Conservation (phyloP, 768 basidiomycete genomes). For the Lactarius akahatsu region DNA sequence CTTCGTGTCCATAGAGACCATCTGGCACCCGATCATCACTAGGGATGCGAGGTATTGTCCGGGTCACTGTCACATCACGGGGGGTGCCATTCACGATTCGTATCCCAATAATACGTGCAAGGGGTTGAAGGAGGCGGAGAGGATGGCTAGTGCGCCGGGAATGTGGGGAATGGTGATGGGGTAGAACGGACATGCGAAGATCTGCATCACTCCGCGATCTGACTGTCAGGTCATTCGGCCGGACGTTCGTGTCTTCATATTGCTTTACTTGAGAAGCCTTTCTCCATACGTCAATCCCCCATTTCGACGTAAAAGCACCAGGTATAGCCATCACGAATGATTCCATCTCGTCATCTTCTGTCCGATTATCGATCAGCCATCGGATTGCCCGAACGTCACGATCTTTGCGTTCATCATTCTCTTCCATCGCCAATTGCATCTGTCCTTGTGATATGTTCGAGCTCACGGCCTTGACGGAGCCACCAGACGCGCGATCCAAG, state of each 20-base stretch:
- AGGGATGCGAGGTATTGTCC: not conserved
- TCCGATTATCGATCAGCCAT: not conserved
- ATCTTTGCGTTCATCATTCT: not conserved
- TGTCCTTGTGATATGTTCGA: not conserved
- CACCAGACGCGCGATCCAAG: not conserved
- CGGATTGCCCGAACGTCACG: constrained; percentile 2
- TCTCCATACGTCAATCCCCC: not conserved
- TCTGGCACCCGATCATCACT: not conserved
- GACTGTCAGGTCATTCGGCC: not conserved
- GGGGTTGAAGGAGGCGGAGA: not conserved
- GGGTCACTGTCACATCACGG: not conserved
- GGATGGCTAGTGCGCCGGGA: not conserved
- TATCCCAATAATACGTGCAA: not conserved
- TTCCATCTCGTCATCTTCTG: constrained; percentile 11
- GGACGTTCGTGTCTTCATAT: not conserved
- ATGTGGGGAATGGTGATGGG: not conserved
- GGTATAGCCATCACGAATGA: not conserved
- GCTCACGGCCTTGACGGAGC: not conserved
- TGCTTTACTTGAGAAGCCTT: not conserved
- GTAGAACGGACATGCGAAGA: not conserved
- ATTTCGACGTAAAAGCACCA: not conserved
- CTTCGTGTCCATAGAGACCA: not conserved
- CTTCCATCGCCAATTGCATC: constrained; percentile 10
- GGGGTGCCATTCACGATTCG: not conserved
- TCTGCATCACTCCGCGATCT: not conserved